Base-by-base conservation (phyloP, 2,329 filamentous ascomycete species). In the Dactylellina parvicollis region DNA sequence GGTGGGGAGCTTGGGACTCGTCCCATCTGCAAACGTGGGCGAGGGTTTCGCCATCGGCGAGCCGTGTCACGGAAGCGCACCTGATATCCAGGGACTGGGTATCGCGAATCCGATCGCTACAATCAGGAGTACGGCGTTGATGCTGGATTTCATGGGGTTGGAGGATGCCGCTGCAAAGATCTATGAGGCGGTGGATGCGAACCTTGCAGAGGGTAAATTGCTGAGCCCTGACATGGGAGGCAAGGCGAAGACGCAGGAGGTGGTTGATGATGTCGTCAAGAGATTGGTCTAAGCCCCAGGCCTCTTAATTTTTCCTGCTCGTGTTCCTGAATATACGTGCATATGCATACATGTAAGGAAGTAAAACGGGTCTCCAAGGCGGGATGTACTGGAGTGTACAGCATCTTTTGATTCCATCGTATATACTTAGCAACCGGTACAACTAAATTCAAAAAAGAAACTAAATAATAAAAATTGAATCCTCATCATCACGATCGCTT, bases 51-150 rank as follows among this genome's bases (percentile, higher is more conserved):
- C 92, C 77, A 98, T 99, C 79, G 95, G 95, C 76, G 95, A 99
- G 87, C 95, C 95, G 60, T 98, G 95, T 85, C 95, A 99, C 82
- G 95, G 95, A 50, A 93, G 90, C 78, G 95, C 95, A 28, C 95
- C 95, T 4, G 95, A 99, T 80, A 99, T 99, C 76, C 89, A 92
- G 87, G 95, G 95, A 77, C 85, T 90, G 85, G 88, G 89, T 76
- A 94, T 99, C 79, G 92, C 95, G 77, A 99, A 99, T 83, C 95
- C 95, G 22, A 96, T 99, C 79, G 95, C 95, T 34, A 98, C 95
- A 8, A 86, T 99, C 76, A 86, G 95, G 79, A 95, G 91, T 81
- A 90, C 92, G 14, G 95, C 91, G 32, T 85, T 97, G 75, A 98
- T 99, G 95, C 85, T 99, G 76, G 94, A 98, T 85, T 99, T 98